Evolutionary conservation across 352 stramenopile species (phyloP).

Genomic region (Pythium brachiatum): DNA sequence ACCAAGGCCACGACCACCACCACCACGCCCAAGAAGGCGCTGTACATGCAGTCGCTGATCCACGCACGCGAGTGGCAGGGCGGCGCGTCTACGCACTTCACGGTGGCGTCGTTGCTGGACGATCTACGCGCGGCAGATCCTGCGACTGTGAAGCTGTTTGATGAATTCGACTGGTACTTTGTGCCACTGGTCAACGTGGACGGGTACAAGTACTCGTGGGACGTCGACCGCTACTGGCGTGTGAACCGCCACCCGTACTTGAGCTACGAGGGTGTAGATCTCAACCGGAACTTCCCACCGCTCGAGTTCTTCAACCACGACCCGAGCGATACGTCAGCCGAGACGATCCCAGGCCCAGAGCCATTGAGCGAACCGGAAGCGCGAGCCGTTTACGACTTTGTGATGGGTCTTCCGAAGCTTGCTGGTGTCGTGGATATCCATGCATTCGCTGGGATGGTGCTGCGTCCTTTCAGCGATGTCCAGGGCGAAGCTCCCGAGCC

Average conservation of each 20-base stretch:
- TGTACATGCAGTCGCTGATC: constrained; percentile 68
- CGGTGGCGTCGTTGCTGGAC: constrained; percentile 26
- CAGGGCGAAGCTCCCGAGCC: constrained; percentile 34
- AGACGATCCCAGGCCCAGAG: constrained; percentile 57
- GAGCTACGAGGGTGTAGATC: constrained; percentile 54
- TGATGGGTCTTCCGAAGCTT: constrained; percentile 40
- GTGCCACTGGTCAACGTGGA: constrained; percentile 79
- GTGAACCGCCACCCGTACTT: constrained; percentile 45
- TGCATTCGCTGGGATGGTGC: constrained; percentile 49
- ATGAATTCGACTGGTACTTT: constrained; percentile 74
- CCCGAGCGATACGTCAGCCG: constrained; percentile 30
- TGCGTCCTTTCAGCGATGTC: constrained; percentile 67
- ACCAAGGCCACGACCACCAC: constrained; percentile 16
- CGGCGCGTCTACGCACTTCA: constrained; percentile 23
- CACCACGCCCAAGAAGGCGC: constrained; percentile 30
- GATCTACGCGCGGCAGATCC: constrained; percentile 11
- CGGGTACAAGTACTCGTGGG: constrained; percentile 74
- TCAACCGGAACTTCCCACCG: constrained; percentile 73
- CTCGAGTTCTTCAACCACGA: constrained; percentile 57
- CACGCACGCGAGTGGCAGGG: constrained; percentile 38
- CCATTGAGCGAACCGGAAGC: constrained; percentile 62
- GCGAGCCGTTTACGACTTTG: constrained; percentile 49
- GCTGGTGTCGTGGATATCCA: constrained; percentile 67
- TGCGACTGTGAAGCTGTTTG: constrained; percentile 17
- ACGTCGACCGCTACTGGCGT: constrained; percentile 60